Percentiles rank a stretch among this genome's conserved stretches.
These are phyloP conservation scores for Heliamphora exappendiculata DNA, from an alignment of 148 eudicot genomes.

Conservation along the genomic window DNA sequence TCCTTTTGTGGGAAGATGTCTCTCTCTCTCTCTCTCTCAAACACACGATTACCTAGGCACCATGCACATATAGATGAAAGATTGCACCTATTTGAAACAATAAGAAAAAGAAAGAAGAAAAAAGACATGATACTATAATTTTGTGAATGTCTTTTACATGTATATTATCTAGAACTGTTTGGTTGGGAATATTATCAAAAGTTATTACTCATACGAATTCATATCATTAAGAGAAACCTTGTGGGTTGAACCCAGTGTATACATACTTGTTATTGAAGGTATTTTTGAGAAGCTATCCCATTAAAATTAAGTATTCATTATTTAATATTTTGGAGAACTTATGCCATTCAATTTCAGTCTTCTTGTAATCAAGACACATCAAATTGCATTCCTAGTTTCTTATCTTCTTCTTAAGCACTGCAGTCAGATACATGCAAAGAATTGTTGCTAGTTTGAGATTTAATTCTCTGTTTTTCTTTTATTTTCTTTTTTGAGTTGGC, in stretches of 20 bases:
- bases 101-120: neutral
- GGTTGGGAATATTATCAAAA: neutral
- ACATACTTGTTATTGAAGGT: neutral
- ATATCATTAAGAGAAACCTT: neutral
- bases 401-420: neutral
- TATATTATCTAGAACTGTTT: neutral
- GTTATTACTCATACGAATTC: neutral
- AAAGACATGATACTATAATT: neutral
- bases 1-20: neutral
- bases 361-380: neutral
- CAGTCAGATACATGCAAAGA: neutral
- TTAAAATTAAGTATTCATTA: too few relatives aligned
- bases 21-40: neutral
- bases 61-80: neutral
- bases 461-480: neutral
- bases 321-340: too few relatives aligned
- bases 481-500: neutral
- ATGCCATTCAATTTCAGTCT: neutral
- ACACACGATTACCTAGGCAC: too few relatives aligned
- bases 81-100: neutral
- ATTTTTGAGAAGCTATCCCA: conserved; percentile 1
- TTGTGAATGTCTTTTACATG: neutral
- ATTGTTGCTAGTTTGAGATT: neutral
- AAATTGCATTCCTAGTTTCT: neutral
- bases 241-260: neutral